Conservation (phyloP, 192 early-diverging fungal genomes). For the Umbelopsis ramanniana region DNA sequence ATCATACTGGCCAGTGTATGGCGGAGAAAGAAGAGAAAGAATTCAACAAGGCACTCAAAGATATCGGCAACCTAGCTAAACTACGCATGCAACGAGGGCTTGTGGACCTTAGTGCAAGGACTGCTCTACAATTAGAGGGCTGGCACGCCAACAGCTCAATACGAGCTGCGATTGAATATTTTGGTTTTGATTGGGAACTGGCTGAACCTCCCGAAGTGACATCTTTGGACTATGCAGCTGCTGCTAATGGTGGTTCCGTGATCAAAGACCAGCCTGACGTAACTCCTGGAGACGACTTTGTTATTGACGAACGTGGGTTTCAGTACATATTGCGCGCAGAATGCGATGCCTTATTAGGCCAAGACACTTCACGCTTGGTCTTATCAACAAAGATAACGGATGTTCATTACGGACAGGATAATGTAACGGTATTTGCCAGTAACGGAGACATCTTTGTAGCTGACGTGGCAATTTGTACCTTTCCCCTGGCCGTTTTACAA, state of each 20-base stretch:
- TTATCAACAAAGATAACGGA: constrained; percentile 40
- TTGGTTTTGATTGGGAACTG: constrained; percentile 40
- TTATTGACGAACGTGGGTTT: constrained; percentile 39
- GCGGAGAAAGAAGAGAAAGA: constrained; percentile 7
- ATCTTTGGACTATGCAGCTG: constrained; percentile 40
- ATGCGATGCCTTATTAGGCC: constrained; percentile 17
- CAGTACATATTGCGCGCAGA: constrained; percentile 39
- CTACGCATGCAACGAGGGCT: constrained; percentile 24
- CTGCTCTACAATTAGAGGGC: constrained; percentile 32
- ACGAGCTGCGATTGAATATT: constrained; percentile 42
- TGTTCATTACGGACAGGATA: constrained; percentile 28
- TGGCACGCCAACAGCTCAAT: constrained; percentile 36
- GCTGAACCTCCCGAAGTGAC: constrained; percentile 39
- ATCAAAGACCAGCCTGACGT: constrained; percentile 18
- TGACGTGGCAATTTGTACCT: constrained; percentile 45
- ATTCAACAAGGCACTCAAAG: constrained; percentile 13
- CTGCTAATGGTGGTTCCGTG: constrained; percentile 19
- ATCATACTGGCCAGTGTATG: constrained; percentile 22
- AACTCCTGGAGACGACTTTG: constrained; percentile 41
- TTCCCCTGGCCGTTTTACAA: constrained; percentile 47
- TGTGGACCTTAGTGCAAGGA: constrained; percentile 41
- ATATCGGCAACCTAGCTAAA: constrained; percentile 16
- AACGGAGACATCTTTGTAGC: constrained; percentile 33
- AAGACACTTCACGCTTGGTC: constrained; percentile 28
- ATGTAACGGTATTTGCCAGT: constrained; percentile 31